Evolutionary conservation across 768 basidiomycete species (phyloP).

Genomic region (Leccinellum luteum): DNA sequence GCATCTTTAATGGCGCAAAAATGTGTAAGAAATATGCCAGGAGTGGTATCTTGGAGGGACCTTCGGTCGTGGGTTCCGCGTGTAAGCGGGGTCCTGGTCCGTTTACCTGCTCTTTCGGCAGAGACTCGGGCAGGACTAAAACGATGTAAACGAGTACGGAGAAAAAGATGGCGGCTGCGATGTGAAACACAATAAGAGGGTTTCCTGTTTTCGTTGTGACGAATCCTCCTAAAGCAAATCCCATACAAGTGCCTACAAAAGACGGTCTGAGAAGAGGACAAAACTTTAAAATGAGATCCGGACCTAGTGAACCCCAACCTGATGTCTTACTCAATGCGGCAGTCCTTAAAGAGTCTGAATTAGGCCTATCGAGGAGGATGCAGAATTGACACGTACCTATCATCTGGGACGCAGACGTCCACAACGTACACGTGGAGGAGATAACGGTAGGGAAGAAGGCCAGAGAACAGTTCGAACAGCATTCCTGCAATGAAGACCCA

Average conservation of each 20-base stretch:
- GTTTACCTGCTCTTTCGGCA: constrained; percentile 24
- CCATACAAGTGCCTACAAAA: constrained; percentile 21
- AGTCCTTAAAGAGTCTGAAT: constrained; percentile 22
- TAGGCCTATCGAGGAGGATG: not conserved
- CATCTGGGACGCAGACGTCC: constrained; percentile 24
- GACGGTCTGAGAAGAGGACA: not conserved
- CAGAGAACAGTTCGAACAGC: constrained; percentile 13
- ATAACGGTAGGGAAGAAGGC: constrained; percentile 11
- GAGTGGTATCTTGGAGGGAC: not conserved
- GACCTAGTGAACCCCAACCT: constrained; percentile 32
- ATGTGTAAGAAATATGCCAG: constrained; percentile 1
- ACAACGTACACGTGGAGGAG: constrained; percentile 29
- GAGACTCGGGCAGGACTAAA: constrained; percentile 31
- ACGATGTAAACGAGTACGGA: constrained; percentile 20
- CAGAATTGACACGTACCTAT: constrained; percentile 14
- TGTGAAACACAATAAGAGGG: constrained; percentile 22
- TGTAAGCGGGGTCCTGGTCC: constrained; percentile 9
- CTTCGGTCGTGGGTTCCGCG: not conserved
- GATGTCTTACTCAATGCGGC: constrained; percentile 22
- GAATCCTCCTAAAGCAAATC: constrained; percentile 30
- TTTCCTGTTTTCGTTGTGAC: constrained; percentile 27
- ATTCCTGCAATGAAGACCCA: constrained; percentile 21
- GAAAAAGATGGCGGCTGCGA: constrained; percentile 13
- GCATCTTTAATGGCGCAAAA: constrained; percentile 25
- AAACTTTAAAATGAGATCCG: not conserved